These are phyloP conservation scores for Odonthalia washingtoniensis DNA, from an alignment of 31 red algal genomes.

Conservation along the genomic window DNA sequence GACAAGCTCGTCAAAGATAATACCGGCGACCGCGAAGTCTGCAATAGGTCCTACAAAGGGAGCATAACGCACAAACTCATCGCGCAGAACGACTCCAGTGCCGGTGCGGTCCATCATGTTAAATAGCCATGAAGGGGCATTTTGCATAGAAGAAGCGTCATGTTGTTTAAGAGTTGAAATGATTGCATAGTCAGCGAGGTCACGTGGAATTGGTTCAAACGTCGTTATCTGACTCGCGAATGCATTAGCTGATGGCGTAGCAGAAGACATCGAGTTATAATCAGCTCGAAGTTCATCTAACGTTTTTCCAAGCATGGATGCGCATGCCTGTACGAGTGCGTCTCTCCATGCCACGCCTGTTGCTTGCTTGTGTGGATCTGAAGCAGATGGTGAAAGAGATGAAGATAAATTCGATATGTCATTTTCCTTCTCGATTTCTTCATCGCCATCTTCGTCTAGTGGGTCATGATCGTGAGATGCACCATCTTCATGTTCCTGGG, in stretches of 20 bases:
- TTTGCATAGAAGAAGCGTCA: constrained; percentile 73
- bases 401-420: not conserved
- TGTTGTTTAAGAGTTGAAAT: constrained; percentile 72
- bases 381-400: not conserved
- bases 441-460: not conserved
- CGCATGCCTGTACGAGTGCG: constrained; percentile 67
- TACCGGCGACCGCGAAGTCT: constrained; percentile 75
- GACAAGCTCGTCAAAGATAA: constrained; percentile 73
- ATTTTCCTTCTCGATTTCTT: not conserved
- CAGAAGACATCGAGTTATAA: constrained; percentile 16
- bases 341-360: constrained; percentile 73
- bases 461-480: not conserved
- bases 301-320: constrained; percentile 61
- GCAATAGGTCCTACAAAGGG: constrained; percentile 73
- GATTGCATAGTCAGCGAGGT: constrained; percentile 85
- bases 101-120: constrained; percentile 90
- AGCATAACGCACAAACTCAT: constrained; percentile 78
- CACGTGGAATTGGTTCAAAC: constrained; percentile 57
- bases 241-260: constrained; percentile 4
- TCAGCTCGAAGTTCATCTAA: constrained; percentile 47
- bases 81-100: constrained; percentile 64
- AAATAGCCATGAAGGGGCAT: constrained; percentile 82
- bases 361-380: not conserved
- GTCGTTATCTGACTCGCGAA: not conserved
- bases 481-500: not conserved